Evolutionary conservation across 805 yeast species (phyloP).

Genomic region (Cephaloascus albidus): DNA sequence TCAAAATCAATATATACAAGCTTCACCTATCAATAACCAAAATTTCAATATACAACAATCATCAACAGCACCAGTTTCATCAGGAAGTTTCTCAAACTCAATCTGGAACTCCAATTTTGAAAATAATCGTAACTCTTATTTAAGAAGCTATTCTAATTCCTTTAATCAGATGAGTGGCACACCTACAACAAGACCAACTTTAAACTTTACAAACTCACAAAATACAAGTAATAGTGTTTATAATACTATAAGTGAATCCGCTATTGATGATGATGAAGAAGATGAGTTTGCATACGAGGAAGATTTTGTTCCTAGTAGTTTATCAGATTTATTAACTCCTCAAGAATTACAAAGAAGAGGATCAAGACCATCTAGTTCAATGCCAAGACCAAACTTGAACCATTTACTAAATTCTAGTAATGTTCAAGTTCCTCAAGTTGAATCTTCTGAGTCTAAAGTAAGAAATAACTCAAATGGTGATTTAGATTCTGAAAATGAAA

Average conservation of each 20-base stretch:
- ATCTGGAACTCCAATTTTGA: not conserved
- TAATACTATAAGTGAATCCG: slow-evolving; percentile 6
- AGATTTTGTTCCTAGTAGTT: slow-evolving; percentile 74
- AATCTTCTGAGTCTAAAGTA: slow-evolving; percentile 1
- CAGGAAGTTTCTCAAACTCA: not conserved
- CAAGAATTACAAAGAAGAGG: slow-evolving; percentile 64
- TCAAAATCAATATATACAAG: not conserved
- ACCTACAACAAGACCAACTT: not conserved
- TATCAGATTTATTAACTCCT: slow-evolving; percentile 77
- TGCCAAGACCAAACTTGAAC: slow-evolving; percentile 21
- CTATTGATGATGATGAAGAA: slow-evolving; percentile 27
- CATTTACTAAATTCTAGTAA: slow-evolving; percentile 3
- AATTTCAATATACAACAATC: not conserved
- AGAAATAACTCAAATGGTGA: slow-evolving; percentile 1
- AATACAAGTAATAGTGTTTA: not conserved
- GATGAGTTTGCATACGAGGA: slow-evolving; percentile 41
- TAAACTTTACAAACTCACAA: not conserved
- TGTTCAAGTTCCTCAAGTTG: slow-evolving; percentile 1
- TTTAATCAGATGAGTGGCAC: not conserved
- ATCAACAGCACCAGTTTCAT: not conserved
- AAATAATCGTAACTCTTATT: not conserved
- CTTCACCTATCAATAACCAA: not conserved
- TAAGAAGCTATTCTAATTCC: not conserved
- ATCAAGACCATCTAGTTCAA: slow-evolving; percentile 44
- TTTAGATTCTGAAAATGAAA: slow-evolving; percentile 14